phyloP scores from a whole-genome alignment of 1,139 yeast species.

The Eremothecium coryli region DNA sequence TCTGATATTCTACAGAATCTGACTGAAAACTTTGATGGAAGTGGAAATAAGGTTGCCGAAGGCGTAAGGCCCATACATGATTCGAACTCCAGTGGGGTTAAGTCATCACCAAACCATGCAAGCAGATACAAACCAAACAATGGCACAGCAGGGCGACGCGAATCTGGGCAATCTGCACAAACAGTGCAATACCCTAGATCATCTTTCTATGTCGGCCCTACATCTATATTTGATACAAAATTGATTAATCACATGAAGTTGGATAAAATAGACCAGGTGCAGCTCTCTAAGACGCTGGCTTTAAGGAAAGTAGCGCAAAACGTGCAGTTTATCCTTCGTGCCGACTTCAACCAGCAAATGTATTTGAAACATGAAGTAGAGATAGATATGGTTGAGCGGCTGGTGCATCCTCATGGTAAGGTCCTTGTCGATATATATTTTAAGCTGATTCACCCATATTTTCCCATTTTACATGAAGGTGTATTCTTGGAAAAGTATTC shows the following conservation, averaged over 20 bases:
- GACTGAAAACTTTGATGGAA: constrained; percentile 7
- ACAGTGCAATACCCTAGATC: constrained; percentile 66
- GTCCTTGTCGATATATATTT: constrained; percentile 61
- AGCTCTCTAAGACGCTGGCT: constrained; percentile 47
- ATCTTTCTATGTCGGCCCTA: constrained; percentile 67
- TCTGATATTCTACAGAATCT: constrained; percentile 15
- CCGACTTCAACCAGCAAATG: constrained; percentile 59
- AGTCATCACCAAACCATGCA: background rate
- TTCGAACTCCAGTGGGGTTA: background rate
- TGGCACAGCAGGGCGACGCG: constrained; percentile 5
- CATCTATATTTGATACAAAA: constrained; percentile 56
- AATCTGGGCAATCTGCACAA: constrained; percentile 30
- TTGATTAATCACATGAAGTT: constrained; percentile 45
- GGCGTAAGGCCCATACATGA: background rate
- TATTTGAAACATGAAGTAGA: constrained; percentile 57
- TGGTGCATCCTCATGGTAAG: constrained; percentile 72
- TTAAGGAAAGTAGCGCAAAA: constrained; percentile 58
- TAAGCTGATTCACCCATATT: constrained; percentile 67
- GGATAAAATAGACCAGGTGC: constrained; percentile 57
- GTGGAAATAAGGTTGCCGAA: background rate
- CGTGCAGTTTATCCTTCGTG: constrained; percentile 59
- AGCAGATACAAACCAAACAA: constrained; percentile 1
- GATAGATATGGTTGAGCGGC: constrained; percentile 61
- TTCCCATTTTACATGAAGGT: constrained; percentile 67
- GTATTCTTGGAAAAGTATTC: constrained; percentile 70